phyloP scores from a whole-genome alignment of 768 basidiomycete species.

The Suillus variegatus region DNA sequence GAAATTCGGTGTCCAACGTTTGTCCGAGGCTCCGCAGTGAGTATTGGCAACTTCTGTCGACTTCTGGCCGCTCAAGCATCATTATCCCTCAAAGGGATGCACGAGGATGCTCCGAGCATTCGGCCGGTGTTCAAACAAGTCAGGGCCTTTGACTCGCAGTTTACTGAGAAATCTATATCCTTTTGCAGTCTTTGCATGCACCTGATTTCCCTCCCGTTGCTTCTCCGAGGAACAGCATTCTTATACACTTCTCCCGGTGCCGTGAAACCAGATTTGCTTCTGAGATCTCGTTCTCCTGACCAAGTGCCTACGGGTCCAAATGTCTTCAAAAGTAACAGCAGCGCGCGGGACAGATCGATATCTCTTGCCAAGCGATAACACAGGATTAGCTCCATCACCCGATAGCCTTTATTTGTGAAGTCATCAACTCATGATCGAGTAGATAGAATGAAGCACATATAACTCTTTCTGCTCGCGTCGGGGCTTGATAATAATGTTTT shows the following conservation, averaged over 20 bases:
- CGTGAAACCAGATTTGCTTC: constrained; percentile 7
- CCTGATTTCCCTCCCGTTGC: constrained; percentile 2
- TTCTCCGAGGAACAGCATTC: constrained; percentile 11
- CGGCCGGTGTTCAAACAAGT: constrained; percentile 4
- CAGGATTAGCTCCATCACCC: neutral
- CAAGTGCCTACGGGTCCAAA: neutral
- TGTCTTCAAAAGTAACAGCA: neutral
- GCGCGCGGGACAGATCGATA: neutral
- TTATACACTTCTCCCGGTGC: constrained; percentile 10
- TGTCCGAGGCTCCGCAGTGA: neutral
- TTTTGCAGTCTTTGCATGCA: neutral
- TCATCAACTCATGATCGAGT: neutral
- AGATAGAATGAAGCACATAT: neutral
- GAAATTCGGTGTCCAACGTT: neutral
- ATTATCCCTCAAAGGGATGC: neutral
- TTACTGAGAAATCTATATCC: constrained; percentile 1
- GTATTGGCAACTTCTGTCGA: neutral
- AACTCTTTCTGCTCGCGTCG: neutral
- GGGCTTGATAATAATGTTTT: neutral
- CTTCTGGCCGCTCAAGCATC: constrained; percentile 1
- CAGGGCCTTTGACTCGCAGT: neutral
- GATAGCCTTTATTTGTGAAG: neutral
- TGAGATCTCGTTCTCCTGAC: neutral
- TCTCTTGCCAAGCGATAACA: constrained; percentile 1
- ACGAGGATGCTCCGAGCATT: neutral